Evolutionary conservation across 139 green algal genomes (phyloP).

Genomic region (Zygnema cylindricum): DNA sequence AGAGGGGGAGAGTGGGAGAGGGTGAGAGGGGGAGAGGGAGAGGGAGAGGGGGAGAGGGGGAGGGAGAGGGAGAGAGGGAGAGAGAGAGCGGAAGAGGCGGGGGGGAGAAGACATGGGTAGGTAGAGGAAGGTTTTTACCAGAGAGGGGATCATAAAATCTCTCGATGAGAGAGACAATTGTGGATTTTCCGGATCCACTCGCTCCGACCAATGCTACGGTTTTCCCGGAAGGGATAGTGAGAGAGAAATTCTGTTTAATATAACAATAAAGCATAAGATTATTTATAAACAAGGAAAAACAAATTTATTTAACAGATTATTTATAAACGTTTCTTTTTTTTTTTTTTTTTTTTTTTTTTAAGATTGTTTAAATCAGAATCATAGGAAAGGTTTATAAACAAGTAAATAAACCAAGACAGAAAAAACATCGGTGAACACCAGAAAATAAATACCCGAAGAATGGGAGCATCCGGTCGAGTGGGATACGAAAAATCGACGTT

Average conservation of each 20-base stretch:
- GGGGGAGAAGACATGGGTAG: too few relatives aligned
- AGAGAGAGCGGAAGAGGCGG: too few relatives aligned
- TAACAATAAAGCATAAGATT: neutral
- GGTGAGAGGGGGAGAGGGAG: too few relatives aligned
- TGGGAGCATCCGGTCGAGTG: constrained; percentile 33
- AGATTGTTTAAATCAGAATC: too few relatives aligned
- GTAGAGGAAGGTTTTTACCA: too few relatives aligned
- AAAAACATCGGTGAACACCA: neutral
- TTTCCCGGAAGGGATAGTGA: constrained; percentile 63
- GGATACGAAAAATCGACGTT: constrained; percentile 55
- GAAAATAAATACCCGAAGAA: constrained; percentile 15
- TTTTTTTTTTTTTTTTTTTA: too few relatives aligned
- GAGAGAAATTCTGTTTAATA: constrained; percentile 60
- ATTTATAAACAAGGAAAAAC: neutral
- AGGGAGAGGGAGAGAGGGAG: too few relatives aligned
- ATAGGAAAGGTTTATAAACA: neutral
- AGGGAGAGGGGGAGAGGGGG: too few relatives aligned
- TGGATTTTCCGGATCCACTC: constrained; percentile 71
- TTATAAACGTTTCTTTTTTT: too few relatives aligned
- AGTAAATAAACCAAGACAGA: neutral
- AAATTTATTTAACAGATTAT: too few relatives aligned
- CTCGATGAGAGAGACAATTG: constrained; percentile 59
- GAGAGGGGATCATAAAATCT: constrained; percentile 62
- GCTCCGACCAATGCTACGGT: constrained; percentile 69
- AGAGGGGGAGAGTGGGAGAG: too few relatives aligned